phyloP scores from a whole-genome alignment of 768 basidiomycete species.

The Rickenella mellea region DNA sequence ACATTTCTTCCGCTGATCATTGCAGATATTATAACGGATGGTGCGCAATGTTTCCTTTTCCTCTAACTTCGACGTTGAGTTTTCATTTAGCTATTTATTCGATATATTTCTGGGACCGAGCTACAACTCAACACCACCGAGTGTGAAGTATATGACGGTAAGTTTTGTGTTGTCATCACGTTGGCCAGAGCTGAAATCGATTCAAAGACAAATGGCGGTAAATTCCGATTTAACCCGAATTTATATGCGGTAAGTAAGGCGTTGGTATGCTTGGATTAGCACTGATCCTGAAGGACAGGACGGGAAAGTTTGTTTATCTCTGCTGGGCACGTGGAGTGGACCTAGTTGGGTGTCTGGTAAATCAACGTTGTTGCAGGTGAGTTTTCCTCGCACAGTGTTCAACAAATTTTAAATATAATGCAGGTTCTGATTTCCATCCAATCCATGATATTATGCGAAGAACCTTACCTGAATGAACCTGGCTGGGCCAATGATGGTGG shows the following conservation, averaged over 20 bases:
- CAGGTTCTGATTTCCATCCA: slow-evolving; percentile 88
- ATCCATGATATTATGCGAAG: slow-evolving; percentile 93
- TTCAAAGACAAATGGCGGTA: slow-evolving; percentile 72
- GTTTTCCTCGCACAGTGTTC: slow-evolving; percentile 7
- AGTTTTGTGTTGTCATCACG: slow-evolving; percentile 8
- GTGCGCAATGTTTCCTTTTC: slow-evolving; percentile 28
- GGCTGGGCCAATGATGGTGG: slow-evolving; percentile 73
- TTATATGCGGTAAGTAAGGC: slow-evolving; percentile 64
- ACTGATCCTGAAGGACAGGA: slow-evolving; percentile 35
- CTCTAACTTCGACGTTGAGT: slow-evolving; percentile 5
- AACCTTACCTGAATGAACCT: slow-evolving; percentile 90
- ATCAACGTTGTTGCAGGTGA: slow-evolving; percentile 79
- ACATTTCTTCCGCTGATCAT: slow-evolving; percentile 1
- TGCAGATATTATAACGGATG: slow-evolving; percentile 84
- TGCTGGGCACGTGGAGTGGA: slow-evolving; percentile 88
- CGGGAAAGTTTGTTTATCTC: slow-evolving; percentile 88
- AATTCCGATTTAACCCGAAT: slow-evolving; percentile 90
- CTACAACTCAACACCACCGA: slow-evolving; percentile 83
- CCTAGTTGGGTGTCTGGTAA: slow-evolving; percentile 91
- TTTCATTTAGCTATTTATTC: slow-evolving; percentile 50
- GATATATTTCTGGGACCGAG: slow-evolving; percentile 88
- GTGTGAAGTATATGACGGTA: slow-evolving; percentile 65
- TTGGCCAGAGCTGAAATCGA: neutral
- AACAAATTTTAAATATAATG: slow-evolving; percentile 4
- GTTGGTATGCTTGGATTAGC: neutral